phyloP scores from a whole-genome alignment of 495 filamentous ascomycete species.

The Haplographium delicatum region DNA sequence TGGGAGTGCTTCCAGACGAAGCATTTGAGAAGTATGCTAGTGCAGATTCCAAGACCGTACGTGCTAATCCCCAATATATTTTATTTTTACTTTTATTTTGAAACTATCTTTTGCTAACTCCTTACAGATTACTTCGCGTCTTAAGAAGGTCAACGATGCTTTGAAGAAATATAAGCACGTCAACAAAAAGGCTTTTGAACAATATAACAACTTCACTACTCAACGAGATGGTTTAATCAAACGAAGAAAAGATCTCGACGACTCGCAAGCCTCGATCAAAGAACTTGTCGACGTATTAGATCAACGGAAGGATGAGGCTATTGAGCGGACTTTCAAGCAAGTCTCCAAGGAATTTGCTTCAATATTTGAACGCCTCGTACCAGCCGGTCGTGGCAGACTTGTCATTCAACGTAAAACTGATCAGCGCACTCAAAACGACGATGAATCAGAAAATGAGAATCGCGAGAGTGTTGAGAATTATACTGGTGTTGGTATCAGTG shows the following conservation, averaged over 20 bases:
- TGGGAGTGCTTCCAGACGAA: slow-evolving; percentile 90
- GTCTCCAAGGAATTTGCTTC: slow-evolving; percentile 86
- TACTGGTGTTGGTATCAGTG: slow-evolving; percentile 94
- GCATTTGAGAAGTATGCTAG: slow-evolving; percentile 88
- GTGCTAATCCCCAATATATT: too few relatives aligned
- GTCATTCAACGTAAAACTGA: slow-evolving; percentile 92
- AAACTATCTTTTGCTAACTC: slow-evolving; percentile 12
- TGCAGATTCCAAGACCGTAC: slow-evolving; percentile 65
- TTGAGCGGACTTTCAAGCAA: slow-evolving; percentile 97
- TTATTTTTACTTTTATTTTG: slow-evolving; percentile 2
- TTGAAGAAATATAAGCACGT: slow-evolving; percentile 96
- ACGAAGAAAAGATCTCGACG: slow-evolving; percentile 78
- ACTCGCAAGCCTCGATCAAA: slow-evolving; percentile 75
- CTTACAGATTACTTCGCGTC: slow-evolving; percentile 64
- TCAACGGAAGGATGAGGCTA: slow-evolving; percentile 90
- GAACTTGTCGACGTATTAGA: slow-evolving; percentile 90
- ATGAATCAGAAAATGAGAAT: slow-evolving; percentile 63
- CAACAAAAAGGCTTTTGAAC: slow-evolving; percentile 99
- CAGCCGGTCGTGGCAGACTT: slow-evolving; percentile 83
- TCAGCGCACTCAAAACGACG: slow-evolving; percentile 51
- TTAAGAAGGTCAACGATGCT: slow-evolving; percentile 88
- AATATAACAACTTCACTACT: slow-evolving; percentile 94
- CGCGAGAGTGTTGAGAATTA: slow-evolving; percentile 87
- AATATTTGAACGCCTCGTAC: slow-evolving; percentile 93
- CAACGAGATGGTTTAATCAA: slow-evolving; percentile 79